Evolutionary conservation across 2,329 filamentous ascomycete species (phyloP), one percentile per base, ranked within the genome.

Genomic region (Cercospora nicotianae): DNA sequence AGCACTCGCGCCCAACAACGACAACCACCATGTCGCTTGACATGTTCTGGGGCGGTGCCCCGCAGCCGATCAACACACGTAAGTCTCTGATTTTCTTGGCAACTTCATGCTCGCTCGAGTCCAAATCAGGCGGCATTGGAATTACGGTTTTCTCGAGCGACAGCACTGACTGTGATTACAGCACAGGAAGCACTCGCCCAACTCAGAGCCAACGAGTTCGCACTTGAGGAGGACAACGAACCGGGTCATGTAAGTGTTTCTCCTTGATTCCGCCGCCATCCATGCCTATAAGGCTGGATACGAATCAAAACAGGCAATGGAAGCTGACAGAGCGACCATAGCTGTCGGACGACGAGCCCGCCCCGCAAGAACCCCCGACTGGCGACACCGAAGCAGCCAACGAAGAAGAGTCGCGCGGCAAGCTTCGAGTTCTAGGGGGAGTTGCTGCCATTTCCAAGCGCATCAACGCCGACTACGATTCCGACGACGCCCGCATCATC

Each of bases 401-500:
- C 61, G 31, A 58, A 9, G 57, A 60, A 10, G 57, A 42, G 5
- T 8, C 23, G 51, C 33, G 58, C 48, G 39, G 67, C 63, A 65
- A 61, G 68, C 33, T 16, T n/a, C 72, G 76, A 12, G 83, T 83
- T 28, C 73, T 75, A n/a, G 79, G 80, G 9, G 79, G 79, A 13
- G 77, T 77, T 18, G 76, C 82, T 23, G 79, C 81, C 5, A 76
- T 80, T 26, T 75, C 81, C 18, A 84, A 81, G 74, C 80, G 76
- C 42, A 79, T 85, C 23, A 76, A 75, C 8, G 76, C 77, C 23
- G 78, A 83, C 48, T 78, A 84, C 53, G 82, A 85, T 70, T 80
- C 80, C 0, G 82, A 84, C 39, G 83, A 86, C 67, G 80, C 81
- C 53, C 75, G 84, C 48, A 81, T 83, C 66, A 75, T 83, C 65